Percentiles rank a stretch among this genome's conserved stretches.
Conservation (phyloP, 768 basidiomycete species). For the Lactifluus piperatus region DNA sequence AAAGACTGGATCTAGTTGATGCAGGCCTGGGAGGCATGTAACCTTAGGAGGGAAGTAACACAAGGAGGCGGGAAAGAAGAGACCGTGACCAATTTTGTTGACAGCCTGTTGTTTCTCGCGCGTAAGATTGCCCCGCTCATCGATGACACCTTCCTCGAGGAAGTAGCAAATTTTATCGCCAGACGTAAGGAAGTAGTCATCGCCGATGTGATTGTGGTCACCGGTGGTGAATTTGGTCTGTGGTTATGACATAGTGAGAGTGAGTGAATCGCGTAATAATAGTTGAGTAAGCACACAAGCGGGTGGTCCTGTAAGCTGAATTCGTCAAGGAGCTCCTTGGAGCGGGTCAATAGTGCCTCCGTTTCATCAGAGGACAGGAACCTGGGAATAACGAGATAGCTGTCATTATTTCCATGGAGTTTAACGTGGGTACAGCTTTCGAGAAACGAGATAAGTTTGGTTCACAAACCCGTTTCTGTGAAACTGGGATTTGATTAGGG, state of each 20-base stretch:
- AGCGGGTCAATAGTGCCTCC: constrained; percentile 51
- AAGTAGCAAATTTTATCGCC: constrained; percentile 96
- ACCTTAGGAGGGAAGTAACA: background rate
- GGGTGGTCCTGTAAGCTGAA: constrained; percentile 79
- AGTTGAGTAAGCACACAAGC: constrained; percentile 38
- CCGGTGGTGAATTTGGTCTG: constrained; percentile 89
- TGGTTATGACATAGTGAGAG: background rate
- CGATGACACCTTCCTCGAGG: constrained; percentile 82
- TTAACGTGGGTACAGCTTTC: too few species aligned
- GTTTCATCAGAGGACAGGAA: constrained; percentile 62
- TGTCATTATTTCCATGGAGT: constrained; percentile 23
- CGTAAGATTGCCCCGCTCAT: constrained; percentile 56
- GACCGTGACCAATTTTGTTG: constrained; percentile 94
- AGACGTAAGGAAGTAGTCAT: constrained; percentile 86
- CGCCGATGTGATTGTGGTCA: constrained; percentile 72
- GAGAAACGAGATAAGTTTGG: background rate
- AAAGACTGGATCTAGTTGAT: constrained; percentile 79
- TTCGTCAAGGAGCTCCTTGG: constrained; percentile 67
- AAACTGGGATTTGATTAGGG: constrained; percentile 33
- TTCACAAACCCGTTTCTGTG: constrained; percentile 46
- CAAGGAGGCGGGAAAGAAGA: background rate
- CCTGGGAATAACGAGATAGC: constrained; percentile 69
- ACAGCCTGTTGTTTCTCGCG: constrained; percentile 69
- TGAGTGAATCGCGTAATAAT: background rate
- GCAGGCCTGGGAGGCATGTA: constrained; percentile 47